These are phyloP conservation scores for Discostella stelligeroides DNA, from an alignment of 108 stramenopile species.

Conservation along the genomic window DNA sequence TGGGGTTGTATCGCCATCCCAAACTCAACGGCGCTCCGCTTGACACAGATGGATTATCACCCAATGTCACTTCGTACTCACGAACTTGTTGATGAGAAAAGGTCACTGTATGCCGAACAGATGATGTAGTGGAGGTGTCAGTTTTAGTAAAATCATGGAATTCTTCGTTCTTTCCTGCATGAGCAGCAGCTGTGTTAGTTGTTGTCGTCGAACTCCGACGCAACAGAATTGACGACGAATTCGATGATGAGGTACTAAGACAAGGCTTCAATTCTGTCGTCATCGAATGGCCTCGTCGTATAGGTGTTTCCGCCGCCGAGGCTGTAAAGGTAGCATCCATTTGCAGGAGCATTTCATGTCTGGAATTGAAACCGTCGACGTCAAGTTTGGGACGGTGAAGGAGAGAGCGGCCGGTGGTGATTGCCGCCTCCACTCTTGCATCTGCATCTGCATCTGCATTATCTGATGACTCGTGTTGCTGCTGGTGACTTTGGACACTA, in stretches of 20 bases:
- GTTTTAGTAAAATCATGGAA: conserved; percentile 9
- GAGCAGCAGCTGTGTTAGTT: background rate
- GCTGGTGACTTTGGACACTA: too few species aligned
- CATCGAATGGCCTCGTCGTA: background rate
- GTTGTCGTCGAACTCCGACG: background rate
- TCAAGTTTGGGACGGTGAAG: background rate
- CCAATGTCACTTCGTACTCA: conserved; percentile 56
- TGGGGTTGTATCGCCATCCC: conserved; percentile 60
- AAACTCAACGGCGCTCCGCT: conserved; percentile 63
- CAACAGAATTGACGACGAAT: background rate
- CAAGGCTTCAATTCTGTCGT: background rate
- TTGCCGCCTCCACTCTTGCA: too few species aligned
- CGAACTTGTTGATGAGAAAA: conserved; percentile 60
- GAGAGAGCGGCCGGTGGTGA: background rate
- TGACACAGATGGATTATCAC: conserved; percentile 68
- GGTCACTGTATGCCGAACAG: conserved; percentile 53
- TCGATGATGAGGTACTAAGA: background rate
- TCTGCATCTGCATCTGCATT: too few species aligned
- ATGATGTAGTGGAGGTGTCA: too few species aligned
- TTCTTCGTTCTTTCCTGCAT: conserved; percentile 3
- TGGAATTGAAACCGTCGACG: background rate
- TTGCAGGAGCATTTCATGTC: too few species aligned
- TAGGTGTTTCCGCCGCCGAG: background rate
- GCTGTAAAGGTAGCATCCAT: conserved; percentile 6
- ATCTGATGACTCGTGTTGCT: too few species aligned